Evolutionary conservation across 495 filamentous ascomycete species (phyloP), one percentile per base, ranked within the genome.

Genomic region (Poronia punctata): DNA sequence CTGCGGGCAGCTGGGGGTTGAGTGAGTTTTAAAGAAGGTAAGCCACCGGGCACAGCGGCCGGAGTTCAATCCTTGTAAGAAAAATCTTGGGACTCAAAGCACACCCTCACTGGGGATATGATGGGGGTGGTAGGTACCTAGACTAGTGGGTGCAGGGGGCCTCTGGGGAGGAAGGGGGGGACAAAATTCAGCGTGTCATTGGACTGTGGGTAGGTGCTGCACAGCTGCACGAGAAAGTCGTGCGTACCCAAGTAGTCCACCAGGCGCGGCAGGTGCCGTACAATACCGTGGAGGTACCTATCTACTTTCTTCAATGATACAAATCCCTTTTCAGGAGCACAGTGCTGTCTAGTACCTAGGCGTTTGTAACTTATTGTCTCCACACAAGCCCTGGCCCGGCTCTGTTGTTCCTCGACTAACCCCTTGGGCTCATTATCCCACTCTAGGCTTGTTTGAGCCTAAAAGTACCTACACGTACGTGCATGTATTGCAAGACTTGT

Each of bases 1-100:
- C 33, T 52, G 49, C 44, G 51, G 54, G 48, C 43, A 35, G 28
- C 51, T 50, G 49, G 55, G 55, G 55, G 55, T 53, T 50, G 45
- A 49, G 45, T 50, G 46, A 40, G 51, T 53, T 55, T 58, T 59
- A 59, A 58, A 59, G 54, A 52, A 58, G 52, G 49, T 51, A 48
- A 23, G 49, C 46, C 43, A 31, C 44, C 48, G 45, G 48, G 14
- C 29, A 32, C n/a, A 48, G 45, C 48, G 54, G 54, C 54, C 54
- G 51, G 54, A 52, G 28, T 20, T 33, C 38, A 41, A 41, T 28
- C 38, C 38, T 30, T 41, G 25, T 14, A 32, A 32, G 25, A 30
- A 40, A 40, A 41, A 26, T 19, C 38, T 28, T 41, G 38, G 38
- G 29, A 9, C 38, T 23, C 28, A 32, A n/a, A 21, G 29, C 29